phyloP scores from a whole-genome alignment of 2,329 filamentous ascomycete genomes.

The Sphaerostilbella broomeana region DNA sequence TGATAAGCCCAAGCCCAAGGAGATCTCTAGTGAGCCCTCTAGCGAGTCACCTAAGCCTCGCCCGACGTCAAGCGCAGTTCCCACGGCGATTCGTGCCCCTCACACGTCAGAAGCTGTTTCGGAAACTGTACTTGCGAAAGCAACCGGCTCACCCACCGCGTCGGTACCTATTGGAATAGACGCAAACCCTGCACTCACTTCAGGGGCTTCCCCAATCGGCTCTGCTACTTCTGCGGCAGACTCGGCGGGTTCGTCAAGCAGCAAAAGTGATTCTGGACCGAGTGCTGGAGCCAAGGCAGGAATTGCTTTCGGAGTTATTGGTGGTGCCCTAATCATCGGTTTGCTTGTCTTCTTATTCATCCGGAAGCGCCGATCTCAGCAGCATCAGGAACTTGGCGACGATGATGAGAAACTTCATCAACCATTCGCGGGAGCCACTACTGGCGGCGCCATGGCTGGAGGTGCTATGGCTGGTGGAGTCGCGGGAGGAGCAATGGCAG shows the following conservation, averaged over 20 bases:
- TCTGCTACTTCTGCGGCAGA: slow-evolving; percentile 19
- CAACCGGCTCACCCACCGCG: slow-evolving; percentile 19
- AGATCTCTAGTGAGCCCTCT: slow-evolving; percentile 13
- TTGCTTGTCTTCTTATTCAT: slow-evolving; percentile 66
- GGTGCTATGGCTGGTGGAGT: no score
- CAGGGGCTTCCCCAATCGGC: slow-evolving; percentile 15
- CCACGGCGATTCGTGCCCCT: slow-evolving; percentile 10
- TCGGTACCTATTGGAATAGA: slow-evolving; percentile 11
- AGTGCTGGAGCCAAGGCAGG: slow-evolving; percentile 61
- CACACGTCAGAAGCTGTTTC: slow-evolving; percentile 17
- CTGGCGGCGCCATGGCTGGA: no score
- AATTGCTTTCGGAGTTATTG: slow-evolving; percentile 73
- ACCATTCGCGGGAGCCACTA: no score
- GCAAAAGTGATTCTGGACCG: slow-evolving; percentile 15
- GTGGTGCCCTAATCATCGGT: slow-evolving; percentile 59
- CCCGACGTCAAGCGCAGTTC: slow-evolving; percentile 3
- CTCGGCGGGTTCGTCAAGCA: slow-evolving; percentile 11
- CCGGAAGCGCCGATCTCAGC: slow-evolving; percentile 62
- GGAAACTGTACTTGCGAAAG: slow-evolving; percentile 26
- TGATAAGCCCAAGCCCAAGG: slow-evolving; percentile 9
- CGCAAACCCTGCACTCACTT: slow-evolving; percentile 14
- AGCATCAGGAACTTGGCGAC: slow-evolving; percentile 36
- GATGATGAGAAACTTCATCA: slow-evolving; percentile 56
- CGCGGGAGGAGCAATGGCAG: slow-evolving; percentile 22
- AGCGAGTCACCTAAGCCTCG: no score